Percentiles rank a stretch among this genome's conserved stretches.
Conservation (phyloP, 2,329 filamentous ascomycete species). For the Pseudocercospora cruenta region DNA sequence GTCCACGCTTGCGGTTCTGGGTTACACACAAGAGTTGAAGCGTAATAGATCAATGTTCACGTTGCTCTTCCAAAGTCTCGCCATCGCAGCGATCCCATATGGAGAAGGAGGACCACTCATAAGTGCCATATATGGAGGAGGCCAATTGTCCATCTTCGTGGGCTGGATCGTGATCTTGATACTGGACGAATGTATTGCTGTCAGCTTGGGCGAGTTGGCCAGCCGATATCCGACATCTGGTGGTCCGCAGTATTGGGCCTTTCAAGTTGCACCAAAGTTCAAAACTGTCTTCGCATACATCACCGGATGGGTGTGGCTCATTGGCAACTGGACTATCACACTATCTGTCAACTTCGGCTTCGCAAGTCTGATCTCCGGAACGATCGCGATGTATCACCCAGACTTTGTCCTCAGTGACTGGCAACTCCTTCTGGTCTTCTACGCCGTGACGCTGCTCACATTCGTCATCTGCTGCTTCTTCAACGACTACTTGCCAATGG, state of each 20-base stretch:
- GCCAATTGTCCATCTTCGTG: slow-evolving; percentile 71
- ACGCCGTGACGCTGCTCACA: slow-evolving; percentile 67
- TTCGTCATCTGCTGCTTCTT: slow-evolving; percentile 68
- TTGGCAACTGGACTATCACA: slow-evolving; percentile 80
- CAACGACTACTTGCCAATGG: slow-evolving; percentile 67
- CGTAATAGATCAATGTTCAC: slow-evolving; percentile 65
- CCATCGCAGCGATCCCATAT: slow-evolving; percentile 55
- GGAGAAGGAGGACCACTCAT: slow-evolving; percentile 60
- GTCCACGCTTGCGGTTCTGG: slow-evolving; percentile 40
- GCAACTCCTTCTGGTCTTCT: slow-evolving; percentile 73
- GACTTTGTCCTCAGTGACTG: slow-evolving; percentile 59
- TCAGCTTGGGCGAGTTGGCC: slow-evolving; percentile 70
- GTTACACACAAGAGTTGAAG: slow-evolving; percentile 61
- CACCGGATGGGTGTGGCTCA: slow-evolving; percentile 73
- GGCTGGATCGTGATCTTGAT: slow-evolving; percentile 69
- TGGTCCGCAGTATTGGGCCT: slow-evolving; percentile 77
- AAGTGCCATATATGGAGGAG: slow-evolving; percentile 62
- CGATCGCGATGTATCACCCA: slow-evolving; percentile 59
- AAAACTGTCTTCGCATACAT: slow-evolving; percentile 64
- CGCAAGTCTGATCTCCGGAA: slow-evolving; percentile 51
- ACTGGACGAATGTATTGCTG: slow-evolving; percentile 71
- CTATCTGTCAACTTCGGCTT: slow-evolving; percentile 76
- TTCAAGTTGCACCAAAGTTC: slow-evolving; percentile 62
- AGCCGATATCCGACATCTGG: slow-evolving; percentile 76
- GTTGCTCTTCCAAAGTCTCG: slow-evolving; percentile 63